Base-by-base conservation (phyloP, 106 monocot genomes). In the Platanthera guangdongensis region DNA sequence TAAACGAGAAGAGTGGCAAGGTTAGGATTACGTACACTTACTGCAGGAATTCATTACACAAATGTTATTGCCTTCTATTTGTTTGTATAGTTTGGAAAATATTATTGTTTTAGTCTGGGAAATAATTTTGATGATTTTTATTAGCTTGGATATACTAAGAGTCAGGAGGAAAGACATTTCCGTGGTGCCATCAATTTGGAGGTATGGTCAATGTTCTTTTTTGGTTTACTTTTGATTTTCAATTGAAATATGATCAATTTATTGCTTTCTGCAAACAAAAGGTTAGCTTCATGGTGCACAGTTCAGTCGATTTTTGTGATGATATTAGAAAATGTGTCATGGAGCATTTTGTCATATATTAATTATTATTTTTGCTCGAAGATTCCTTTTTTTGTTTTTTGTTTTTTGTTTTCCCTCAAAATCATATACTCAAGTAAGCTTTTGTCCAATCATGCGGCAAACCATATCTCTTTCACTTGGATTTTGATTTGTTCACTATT, bases 1-100 rank as follows among this genome's bases (percentile, higher is more conserved):
- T 96, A 55, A 96, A 96, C 84, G 96, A 93, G 74, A 96, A 96
- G 78, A 93, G 80, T 79, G 96, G 96, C 83, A 96, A 96, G 89
- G 96, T 96, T 15, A 32, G 87, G 62, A 30, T 25, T 68, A 39
- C 48, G 32, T 21, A 60, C 59, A 19, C 59, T 60, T 21, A 9
- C 59, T 60, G 19, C 4, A 4, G 21, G 59, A 60, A 60, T 60
- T 60, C 21, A 22, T 60, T 60, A 22, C 21, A 7, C 21, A 60
- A 60, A 60, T 60, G 21, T 21, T 65, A 4, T 32, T 32, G 28
- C 30, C 32, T 65, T 65, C 9, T 32, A 32, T 65, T 10, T 65
- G 11, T 65, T 65, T 32, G 32, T 63, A 7, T 30, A 65, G 30
- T 65, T 65, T 65, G 65, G 5, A 9, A 64, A 65, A 65, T 65